Evolutionary conservation across 371 early-diverging fungal genomes (phyloP), one percentile per base, ranked within the genome.

Genomic region (Apophysomyces trapeziformis): DNA sequence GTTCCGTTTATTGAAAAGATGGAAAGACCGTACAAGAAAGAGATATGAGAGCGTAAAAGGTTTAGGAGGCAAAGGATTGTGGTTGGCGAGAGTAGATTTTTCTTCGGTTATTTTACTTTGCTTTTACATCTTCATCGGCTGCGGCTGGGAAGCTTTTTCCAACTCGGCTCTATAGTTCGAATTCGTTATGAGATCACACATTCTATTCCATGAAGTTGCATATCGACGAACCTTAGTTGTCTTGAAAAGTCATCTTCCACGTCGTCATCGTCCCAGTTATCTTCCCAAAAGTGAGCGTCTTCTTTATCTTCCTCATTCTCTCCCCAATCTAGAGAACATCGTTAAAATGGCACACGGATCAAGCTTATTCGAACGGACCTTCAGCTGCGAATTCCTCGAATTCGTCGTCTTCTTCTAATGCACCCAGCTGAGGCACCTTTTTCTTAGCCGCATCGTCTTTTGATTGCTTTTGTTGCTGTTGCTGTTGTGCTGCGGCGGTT

Each of bases 211-310:
- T 26, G 32, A 26, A 26, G 32, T 26, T 26, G 32, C 32, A 26
- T 26, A 26, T 26, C 32, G 32, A 26, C 32, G 32, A 26, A 89
- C 92, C 89, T 85, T 64, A 95, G 80, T 75, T 95, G 96, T 71
- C 87, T 85, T 41, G 95, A 91, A 70, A 95, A 95, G 60, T 94
- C 96, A 65, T 95, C 96, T 64, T 94, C 93, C 58, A 93, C 71
- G 75, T 94, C 93, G 67, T 94, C 95, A 67, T 95, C 95, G 73
- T 95, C 96, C 95, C 96, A 95, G 82, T 93, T 91, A 60, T 94
- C 93, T 59, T 93, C 92, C 95, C 95, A 94, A 46, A 88, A 86
- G 38, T 89, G 80, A 37, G 89, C 80, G 63, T 94, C 94, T 65
- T 89, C 85, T 57, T 75, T 79, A 65, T 93, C 91, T 66, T 94